These are phyloP conservation scores for Arthrinium phaeospermum DNA, from an alignment of 2,329 filamentous ascomycete genomes.

Conservation along the genomic window DNA sequence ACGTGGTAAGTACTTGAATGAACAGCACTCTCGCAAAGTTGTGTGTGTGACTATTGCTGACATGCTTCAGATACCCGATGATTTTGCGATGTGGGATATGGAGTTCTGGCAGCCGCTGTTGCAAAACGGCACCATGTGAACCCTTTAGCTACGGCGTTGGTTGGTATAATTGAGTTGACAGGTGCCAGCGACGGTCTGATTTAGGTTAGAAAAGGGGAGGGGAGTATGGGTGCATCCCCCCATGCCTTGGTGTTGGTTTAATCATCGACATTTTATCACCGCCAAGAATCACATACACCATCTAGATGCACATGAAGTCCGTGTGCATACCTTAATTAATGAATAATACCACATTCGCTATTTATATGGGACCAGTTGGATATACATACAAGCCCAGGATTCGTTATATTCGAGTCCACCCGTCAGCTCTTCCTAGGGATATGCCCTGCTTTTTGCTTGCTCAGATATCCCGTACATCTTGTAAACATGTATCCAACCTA, in stretches of 20 bases:
- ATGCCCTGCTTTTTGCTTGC: background rate
- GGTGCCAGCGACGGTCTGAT: background rate
- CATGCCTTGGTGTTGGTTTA: background rate
- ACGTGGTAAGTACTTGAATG: slow-evolving; percentile 30
- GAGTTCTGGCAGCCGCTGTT: slow-evolving; percentile 39
- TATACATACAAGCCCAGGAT: background rate
- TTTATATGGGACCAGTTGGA: background rate
- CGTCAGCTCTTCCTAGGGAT: background rate
- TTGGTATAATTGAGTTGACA: background rate
- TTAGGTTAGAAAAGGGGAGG: background rate
- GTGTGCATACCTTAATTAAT: background rate
- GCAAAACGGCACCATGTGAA: slow-evolving; percentile 19
- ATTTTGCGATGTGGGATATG: slow-evolving; percentile 37
- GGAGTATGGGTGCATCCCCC: background rate
- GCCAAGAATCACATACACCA: background rate
- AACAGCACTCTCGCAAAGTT: background rate
- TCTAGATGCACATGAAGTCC: background rate
- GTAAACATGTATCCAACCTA: background rate
- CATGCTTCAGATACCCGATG: slow-evolving; percentile 32
- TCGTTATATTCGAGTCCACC: background rate
- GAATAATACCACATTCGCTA: slow-evolving; percentile 14
- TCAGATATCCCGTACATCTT: too few relatives aligned
- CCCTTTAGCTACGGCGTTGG: background rate
- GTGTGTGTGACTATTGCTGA: background rate
- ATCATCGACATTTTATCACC: too few relatives aligned